Conservation (phyloP, 164 flowering plant genomes). For the Magnolia sinica region DNA sequence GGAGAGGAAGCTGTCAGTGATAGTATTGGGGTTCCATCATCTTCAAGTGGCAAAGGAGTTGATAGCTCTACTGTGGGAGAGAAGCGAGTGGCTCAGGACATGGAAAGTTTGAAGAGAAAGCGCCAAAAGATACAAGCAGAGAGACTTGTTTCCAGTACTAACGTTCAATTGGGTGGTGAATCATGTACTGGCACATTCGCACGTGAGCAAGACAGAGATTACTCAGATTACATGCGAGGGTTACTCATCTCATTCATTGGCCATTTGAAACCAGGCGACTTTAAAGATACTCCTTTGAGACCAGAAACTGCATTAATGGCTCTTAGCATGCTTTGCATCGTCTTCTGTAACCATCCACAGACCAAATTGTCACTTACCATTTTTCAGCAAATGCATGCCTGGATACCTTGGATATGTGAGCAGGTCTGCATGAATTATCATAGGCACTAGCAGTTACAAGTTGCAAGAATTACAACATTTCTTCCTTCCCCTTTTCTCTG, state of each 20-base stretch:
- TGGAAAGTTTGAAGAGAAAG: conserved; percentile 37
- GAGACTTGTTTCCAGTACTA: conserved; percentile 16
- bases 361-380: conserved; percentile 34
- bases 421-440: conserved; percentile 44
- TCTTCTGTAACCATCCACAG: conserved; percentile 51
- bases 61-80: conserved; percentile 40
- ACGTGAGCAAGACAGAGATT: conserved; percentile 31
- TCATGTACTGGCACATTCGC: conserved; percentile 7
- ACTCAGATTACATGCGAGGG: conserved; percentile 41
- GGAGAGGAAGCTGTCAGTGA: conserved; percentile 28
- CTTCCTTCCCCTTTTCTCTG: background rate
- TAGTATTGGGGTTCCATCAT: conserved; percentile 4
- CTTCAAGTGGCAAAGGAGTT: conserved; percentile 20
- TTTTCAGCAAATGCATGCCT: conserved; percentile 48
- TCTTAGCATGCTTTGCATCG: conserved; percentile 77
- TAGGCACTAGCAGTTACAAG: background rate
- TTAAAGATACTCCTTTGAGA: conserved; percentile 23
- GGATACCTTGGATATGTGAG: conserved; percentile 80
- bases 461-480: background rate
- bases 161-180: conserved; percentile 20
- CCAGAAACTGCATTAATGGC: conserved; percentile 59
- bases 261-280: conserved; percentile 41
- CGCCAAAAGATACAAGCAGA: conserved; percentile 55
- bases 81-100: conserved; percentile 49
- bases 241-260: conserved; percentile 49